A percentile compares a stretch with the other conserved stretches of the same genome.
Evolutionary conservation across 2,329 filamentous ascomycete genomes (phyloP).

Genomic region (Trichothecium roseum): DNA sequence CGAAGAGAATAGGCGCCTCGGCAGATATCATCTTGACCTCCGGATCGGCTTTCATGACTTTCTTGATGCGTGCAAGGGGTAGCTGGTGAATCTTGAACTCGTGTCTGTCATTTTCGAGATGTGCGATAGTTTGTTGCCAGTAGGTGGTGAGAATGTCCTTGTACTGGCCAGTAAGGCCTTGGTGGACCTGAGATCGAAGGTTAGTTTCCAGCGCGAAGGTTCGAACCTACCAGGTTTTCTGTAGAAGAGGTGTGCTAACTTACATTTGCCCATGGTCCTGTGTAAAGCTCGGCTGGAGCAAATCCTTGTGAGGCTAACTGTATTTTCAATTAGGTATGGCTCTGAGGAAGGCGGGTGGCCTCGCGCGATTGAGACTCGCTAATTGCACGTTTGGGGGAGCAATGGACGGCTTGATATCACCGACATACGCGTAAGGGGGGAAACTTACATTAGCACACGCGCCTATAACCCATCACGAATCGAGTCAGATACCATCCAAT

Average conservation of each 20-base stretch:
- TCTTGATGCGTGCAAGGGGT: constrained; percentile 96
- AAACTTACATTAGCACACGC: constrained; percentile 33
- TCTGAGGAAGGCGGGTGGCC: no score
- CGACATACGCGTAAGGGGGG: constrained; percentile 4
- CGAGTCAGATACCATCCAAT: neutral
- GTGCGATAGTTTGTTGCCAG: constrained; percentile 97
- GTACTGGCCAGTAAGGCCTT: constrained; percentile 84
- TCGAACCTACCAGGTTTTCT: neutral
- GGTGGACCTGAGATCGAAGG: constrained; percentile 59
- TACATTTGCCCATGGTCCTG: constrained; percentile 91
- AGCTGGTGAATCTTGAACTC: constrained; percentile 98
- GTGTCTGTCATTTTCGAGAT: constrained; percentile 88
- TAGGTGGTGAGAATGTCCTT: constrained; percentile 97
- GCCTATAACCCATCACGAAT: constrained; percentile 19
- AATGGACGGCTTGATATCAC: no score
- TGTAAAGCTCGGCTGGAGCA: constrained; percentile 88
- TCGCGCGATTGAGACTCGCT: no score
- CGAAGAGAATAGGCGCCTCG: constrained; percentile 93
- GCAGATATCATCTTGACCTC: constrained; percentile 99
- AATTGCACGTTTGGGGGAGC: no score
- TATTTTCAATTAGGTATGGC: constrained; percentile 13
- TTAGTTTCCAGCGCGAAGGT: neutral
- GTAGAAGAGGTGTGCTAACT: constrained; percentile 17
- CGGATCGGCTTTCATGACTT: constrained; percentile 99
- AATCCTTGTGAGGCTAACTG: constrained; percentile 81